These are phyloP conservation scores for Loxodes magnus DNA, from an alignment of 73 alveolate species.

Conservation along the genomic window DNA sequence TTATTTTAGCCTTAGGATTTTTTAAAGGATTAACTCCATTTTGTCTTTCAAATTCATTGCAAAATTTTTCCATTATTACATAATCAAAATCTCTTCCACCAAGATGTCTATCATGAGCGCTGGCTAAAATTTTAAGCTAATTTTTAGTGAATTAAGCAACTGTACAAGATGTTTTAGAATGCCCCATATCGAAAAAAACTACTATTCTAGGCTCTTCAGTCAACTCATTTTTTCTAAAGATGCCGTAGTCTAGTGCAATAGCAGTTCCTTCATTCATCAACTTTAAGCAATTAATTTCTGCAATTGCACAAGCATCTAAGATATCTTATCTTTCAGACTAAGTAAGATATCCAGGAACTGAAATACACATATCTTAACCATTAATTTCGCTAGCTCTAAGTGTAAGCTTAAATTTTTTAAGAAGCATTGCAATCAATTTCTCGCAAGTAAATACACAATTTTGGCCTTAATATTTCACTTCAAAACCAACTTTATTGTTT, in stretches of 20 bases:
- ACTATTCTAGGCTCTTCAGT: slow-evolving; percentile 76
- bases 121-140: slow-evolving; percentile 63
- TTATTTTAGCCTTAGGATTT: slow-evolving; percentile 61
- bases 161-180: slow-evolving; percentile 73
- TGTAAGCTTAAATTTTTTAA: slow-evolving; percentile 41
- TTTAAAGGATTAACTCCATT: slow-evolving; percentile 73
- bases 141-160: slow-evolving; percentile 78
- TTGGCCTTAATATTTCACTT: slow-evolving; percentile 52
- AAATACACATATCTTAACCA: slow-evolving; percentile 46
- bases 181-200: slow-evolving; percentile 93
- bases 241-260: slow-evolving; percentile 89
- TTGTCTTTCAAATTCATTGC: slow-evolving; percentile 66
- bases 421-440: slow-evolving; percentile 54
- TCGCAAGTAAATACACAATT: slow-evolving; percentile 52
- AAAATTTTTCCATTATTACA: slow-evolving; percentile 57
- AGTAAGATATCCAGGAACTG: slow-evolving; percentile 83
- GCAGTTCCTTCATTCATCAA: slow-evolving; percentile 96
- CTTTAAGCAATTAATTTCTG: slow-evolving; percentile 72
- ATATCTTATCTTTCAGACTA: slow-evolving; percentile 88
- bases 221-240: slow-evolving; percentile 82
- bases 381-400: slow-evolving; percentile 43
- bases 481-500: slow-evolving; percentile 38
- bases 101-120: slow-evolving; percentile 73
- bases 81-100: slow-evolving; percentile 94
- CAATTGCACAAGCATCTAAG: slow-evolving; percentile 75